Percentiles rank a stretch among this genome's conserved stretches.
These are phyloP conservation scores for Thraustochytrium striatum DNA, from an alignment of 352 stramenopile genomes.

Conservation along the genomic window DNA sequence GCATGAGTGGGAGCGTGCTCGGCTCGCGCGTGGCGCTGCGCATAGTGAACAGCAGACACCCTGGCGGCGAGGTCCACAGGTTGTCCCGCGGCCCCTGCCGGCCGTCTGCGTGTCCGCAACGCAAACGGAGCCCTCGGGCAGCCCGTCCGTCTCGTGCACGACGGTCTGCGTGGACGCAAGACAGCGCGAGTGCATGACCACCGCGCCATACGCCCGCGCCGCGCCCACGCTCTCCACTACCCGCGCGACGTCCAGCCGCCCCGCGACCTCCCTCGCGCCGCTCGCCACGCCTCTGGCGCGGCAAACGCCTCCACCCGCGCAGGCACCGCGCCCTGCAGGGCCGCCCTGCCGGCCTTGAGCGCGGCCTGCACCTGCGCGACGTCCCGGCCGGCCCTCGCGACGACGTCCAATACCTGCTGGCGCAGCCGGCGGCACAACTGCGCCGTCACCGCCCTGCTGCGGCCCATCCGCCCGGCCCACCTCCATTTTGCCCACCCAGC, in stretches of 20 bases:
- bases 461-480: too few species aligned
- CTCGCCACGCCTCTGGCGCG: too few species aligned
- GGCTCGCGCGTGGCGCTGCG: background rate
- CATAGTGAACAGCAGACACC: constrained; percentile 35
- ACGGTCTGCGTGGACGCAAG: constrained; percentile 35
- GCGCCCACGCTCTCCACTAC: background rate
- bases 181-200: background rate
- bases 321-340: too few species aligned
- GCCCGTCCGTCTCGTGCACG: background rate
- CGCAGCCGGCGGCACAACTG: too few species aligned
- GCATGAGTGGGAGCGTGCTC: constrained; percentile 28
- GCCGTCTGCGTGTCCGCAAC: constrained; percentile 34
- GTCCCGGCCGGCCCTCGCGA: too few species aligned
- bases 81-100: constrained; percentile 37
- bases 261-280: too few species aligned
- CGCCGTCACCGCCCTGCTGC: too few species aligned
- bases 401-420: too few species aligned
- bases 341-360: too few species aligned
- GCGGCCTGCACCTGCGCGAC: too few species aligned
- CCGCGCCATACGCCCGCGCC: background rate
- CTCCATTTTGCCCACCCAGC: too few species aligned
- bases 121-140: constrained; percentile 28
- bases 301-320: too few species aligned
- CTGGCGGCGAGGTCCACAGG: constrained; percentile 35
- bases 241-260: constrained; percentile 2